Evolutionary conservation across 306 rosid genomes (phyloP).

Genomic region (Dalbergia cultrata): DNA sequence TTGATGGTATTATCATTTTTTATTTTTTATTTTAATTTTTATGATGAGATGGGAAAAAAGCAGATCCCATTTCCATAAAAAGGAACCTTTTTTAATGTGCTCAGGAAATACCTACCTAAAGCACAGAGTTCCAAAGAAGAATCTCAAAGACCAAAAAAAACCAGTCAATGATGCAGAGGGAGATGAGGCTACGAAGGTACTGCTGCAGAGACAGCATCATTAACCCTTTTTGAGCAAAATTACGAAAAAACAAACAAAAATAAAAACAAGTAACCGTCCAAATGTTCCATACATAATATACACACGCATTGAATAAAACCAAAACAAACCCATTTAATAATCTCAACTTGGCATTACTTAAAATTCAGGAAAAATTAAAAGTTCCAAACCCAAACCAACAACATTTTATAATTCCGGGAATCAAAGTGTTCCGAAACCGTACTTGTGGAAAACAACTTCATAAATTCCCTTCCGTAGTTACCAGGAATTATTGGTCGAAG

Average conservation of each 20-base stretch:
- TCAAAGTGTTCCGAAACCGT: conserved; percentile 49
- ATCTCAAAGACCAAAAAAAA: conserved; percentile 60
- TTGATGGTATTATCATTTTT: conserved; percentile 30
- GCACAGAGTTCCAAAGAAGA: conserved; percentile 86
- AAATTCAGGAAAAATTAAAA: conserved; percentile 42
- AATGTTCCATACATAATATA: conserved; percentile 32
- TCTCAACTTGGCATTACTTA: conserved; percentile 38
- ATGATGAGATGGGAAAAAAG: conserved; percentile 76
- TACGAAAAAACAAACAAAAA: conserved; percentile 37
- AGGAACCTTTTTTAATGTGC: conserved; percentile 78
- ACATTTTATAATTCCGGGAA: conserved; percentile 39
- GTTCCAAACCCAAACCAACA: conserved; percentile 1
- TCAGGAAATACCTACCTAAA: conserved; percentile 84
- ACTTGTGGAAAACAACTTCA: conserved; percentile 49
- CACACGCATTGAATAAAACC: conserved; percentile 32
- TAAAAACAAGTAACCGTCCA: conserved; percentile 32
- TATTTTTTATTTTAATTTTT: conserved; percentile 13
- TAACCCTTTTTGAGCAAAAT: conserved; percentile 60
- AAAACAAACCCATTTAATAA: conserved; percentile 39
- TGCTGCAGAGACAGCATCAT: conserved; percentile 70
- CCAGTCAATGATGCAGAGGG: conserved; percentile 76
- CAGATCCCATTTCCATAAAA: conserved; percentile 89
- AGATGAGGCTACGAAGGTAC: conserved; percentile 74
- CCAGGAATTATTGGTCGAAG: conserved; percentile 39
- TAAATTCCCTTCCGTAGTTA: conserved; percentile 46